Percentiles rank a stretch among this genome's conserved stretches.
phyloP scores from a whole-genome alignment of 352 stramenopile genomes.

The Globisporangium solare region DNA sequence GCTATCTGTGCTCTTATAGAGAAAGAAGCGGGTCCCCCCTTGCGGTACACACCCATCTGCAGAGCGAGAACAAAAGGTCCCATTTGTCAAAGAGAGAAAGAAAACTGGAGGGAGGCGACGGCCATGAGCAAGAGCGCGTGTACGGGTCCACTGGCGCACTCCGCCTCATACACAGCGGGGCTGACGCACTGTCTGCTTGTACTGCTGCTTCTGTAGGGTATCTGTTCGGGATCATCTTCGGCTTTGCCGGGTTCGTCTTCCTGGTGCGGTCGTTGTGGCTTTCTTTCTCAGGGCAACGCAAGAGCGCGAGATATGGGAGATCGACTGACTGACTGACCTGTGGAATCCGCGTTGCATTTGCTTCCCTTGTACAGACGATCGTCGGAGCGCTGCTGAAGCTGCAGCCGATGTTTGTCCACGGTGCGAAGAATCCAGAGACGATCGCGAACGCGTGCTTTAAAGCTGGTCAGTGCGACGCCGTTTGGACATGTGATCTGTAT shows the following conservation, averaged over 20 bases:
- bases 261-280: conserved; percentile 28
- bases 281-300: not conserved
- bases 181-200: not conserved
- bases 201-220: conserved; percentile 35
- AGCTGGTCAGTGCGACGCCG: conserved; percentile 40
- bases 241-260: conserved; percentile 75
- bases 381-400: conserved; percentile 69
- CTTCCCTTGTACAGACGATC: conserved; percentile 39
- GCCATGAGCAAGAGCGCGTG: conserved; percentile 18
- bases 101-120: not conserved
- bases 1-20: too few relatives aligned
- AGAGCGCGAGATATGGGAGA: not conserved
- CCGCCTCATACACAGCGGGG: not conserved
- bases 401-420: conserved; percentile 67
- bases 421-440: conserved; percentile 65
- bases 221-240: conserved; percentile 75
- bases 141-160: not conserved
- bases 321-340: too few relatives aligned
- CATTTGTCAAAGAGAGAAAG: conserved; percentile 4
- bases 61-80: not conserved
- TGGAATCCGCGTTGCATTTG: not conserved
- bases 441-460: conserved; percentile 74
- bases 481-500: not conserved
- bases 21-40: not conserved
- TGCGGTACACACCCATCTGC: not conserved